Percentiles rank a stretch among this genome's conserved stretches.
phyloP scores from a whole-genome alignment of 768 basidiomycete genomes.

The Russula emetica region DNA sequence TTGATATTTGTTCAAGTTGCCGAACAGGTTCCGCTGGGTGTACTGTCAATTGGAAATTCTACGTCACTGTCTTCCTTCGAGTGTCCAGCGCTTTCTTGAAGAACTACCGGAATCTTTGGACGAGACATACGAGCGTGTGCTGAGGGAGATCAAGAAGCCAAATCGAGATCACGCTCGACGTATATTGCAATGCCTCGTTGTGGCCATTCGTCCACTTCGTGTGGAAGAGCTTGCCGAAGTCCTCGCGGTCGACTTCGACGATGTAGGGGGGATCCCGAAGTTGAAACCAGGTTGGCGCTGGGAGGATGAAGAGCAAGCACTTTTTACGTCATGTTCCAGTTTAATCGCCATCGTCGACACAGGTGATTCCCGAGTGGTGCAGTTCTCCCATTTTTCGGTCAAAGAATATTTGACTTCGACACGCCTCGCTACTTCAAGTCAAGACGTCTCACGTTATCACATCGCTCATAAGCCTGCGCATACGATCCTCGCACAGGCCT shows the following conservation, averaged over 20 bases:
- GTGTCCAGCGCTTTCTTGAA: neutral
- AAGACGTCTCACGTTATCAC: neutral
- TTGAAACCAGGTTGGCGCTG: neutral
- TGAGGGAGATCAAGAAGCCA: neutral
- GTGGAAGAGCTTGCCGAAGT: neutral
- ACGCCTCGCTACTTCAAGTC: neutral
- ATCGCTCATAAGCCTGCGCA: neutral
- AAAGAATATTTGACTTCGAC: neutral
- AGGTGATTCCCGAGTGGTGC: neutral
- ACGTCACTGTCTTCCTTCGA: neutral
- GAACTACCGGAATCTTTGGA: neutral
- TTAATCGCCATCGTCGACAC: neutral
- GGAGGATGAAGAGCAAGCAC: neutral
- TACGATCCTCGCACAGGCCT: neutral
- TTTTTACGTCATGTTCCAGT: neutral
- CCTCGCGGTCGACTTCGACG: neutral
- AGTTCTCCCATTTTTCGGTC: neutral
- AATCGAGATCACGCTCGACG: neutral
- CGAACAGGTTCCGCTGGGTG: neutral
- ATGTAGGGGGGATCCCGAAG: neutral
- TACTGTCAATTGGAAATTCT: neutral
- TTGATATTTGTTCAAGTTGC: neutral
- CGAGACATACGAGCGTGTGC: neutral
- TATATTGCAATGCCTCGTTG: neutral
- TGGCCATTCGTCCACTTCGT: neutral